These are phyloP conservation scores for Tetrapisispora namnaoensis DNA, from an alignment of 805 yeast species.

Conservation along the genomic window DNA sequence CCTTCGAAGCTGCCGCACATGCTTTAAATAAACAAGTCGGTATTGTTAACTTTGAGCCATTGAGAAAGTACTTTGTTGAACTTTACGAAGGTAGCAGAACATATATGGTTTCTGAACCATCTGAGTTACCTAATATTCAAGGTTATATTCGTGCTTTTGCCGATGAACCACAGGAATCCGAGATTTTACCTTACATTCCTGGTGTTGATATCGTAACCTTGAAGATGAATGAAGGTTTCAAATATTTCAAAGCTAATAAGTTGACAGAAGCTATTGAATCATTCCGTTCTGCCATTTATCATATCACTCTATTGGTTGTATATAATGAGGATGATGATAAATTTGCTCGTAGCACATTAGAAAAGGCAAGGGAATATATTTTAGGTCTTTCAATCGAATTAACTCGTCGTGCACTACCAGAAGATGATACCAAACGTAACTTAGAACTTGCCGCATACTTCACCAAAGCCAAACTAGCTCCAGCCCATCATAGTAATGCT, in stretches of 20 bases:
- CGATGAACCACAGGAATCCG: slow-evolving; percentile 42
- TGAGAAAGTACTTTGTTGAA: slow-evolving; percentile 72
- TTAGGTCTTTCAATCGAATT: slow-evolving; percentile 87
- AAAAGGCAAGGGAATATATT: slow-evolving; percentile 79
- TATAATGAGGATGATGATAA: slow-evolving; percentile 64
- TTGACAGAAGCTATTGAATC: slow-evolving; percentile 68
- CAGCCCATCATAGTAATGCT: slow-evolving; percentile 78
- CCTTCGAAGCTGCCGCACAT: slow-evolving; percentile 92
- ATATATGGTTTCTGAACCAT: slow-evolving; percentile 56
- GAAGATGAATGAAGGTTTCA: slow-evolving; percentile 61
- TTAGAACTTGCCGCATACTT: slow-evolving; percentile 94
- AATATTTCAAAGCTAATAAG: slow-evolving; percentile 72
- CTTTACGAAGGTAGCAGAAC: slow-evolving; percentile 75
- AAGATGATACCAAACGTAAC: slow-evolving; percentile 68
- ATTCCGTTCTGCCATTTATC: slow-evolving; percentile 74
- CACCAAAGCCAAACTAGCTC: slow-evolving; percentile 72
- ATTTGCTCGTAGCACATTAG: slow-evolving; percentile 61
- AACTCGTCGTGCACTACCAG: slow-evolving; percentile 71
- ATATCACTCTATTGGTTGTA: slow-evolving; percentile 62
- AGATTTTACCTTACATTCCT: slow-evolving; percentile 59
- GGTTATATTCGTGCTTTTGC: slow-evolving; percentile 56
- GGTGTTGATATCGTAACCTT: slow-evolving; percentile 60
- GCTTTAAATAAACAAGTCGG: slow-evolving; percentile 86
- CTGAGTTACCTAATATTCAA: slow-evolving; percentile 61
- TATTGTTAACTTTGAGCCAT: slow-evolving; percentile 75